Conservation (phyloP, 2,329 filamentous ascomycete species). For the Xylaria sp. region DNA sequence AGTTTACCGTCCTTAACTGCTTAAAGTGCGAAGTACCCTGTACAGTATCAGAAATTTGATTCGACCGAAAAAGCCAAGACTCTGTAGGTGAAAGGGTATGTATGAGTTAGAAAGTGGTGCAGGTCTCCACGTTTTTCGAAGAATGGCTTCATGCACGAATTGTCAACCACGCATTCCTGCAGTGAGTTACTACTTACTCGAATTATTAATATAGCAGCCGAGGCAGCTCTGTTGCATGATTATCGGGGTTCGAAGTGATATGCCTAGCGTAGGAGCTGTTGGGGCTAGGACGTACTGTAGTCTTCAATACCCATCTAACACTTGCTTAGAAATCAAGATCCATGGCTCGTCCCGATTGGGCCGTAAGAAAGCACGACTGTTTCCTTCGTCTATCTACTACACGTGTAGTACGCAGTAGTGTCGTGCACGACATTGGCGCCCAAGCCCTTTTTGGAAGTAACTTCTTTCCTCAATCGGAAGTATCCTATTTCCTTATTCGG, state of each 20-base stretch:
- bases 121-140: too few species aligned
- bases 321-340: constrained; percentile 33
- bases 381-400: constrained; percentile 1
- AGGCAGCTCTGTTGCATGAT: not conserved
- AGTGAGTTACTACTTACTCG: too few species aligned
- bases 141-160: too few species aligned
- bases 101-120: too few species aligned
- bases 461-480: constrained; percentile 15
- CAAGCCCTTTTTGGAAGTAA: not conserved
- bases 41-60: not conserved
- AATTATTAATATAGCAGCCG: too few species aligned
- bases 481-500: constrained; percentile 31
- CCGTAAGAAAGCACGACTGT: not conserved
- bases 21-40: not conserved
- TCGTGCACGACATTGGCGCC: not conserved
- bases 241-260: not conserved
- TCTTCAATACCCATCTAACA: not conserved
- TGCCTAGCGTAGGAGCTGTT: not conserved
- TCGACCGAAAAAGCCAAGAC: too few species aligned
- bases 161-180: too few species aligned
- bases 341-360: not conserved
- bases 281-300: not conserved
- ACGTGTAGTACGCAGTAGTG: not conserved
- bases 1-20: not conserved
- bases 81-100: too few species aligned